A percentile compares a stretch with the other conserved stretches of the same genome.
phyloP scores from a whole-genome alignment of 2,329 filamentous ascomycete species.

The Malbranchea zuffiana region DNA sequence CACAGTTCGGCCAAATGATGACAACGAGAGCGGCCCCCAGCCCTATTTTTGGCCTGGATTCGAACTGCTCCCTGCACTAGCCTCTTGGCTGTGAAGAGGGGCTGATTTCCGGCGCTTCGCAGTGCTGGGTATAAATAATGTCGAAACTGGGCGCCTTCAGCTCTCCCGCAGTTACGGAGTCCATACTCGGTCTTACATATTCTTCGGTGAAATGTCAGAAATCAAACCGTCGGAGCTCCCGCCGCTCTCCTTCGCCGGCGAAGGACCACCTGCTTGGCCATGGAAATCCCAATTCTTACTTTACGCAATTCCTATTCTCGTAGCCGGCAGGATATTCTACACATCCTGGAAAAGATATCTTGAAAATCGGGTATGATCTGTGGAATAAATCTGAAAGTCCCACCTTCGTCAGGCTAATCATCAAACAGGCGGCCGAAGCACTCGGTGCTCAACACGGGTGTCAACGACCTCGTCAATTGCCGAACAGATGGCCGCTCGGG shows the following conservation, averaged over 20 bases:
- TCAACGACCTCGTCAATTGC: conserved; percentile 23
- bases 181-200: background rate
- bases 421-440: background rate
- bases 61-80: no score
- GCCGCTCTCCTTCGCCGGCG: background rate
- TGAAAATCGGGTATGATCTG: conserved; percentile 1
- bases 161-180: background rate
- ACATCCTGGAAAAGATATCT: background rate
- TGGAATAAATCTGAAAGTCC: no score
- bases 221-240: background rate
- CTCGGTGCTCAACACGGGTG: conserved; percentile 15
- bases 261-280: background rate
- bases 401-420: no score
- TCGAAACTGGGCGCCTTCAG: background rate
- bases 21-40: no score
- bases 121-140: background rate
- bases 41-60: no score
- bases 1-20: no score
- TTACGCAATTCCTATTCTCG: background rate
- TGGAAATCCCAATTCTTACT: background rate
- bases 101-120: no score
- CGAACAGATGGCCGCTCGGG: conserved; percentile 26
- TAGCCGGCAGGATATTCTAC: background rate
- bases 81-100: no score
- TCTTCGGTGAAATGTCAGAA: background rate